Percentiles rank a stretch among this genome's conserved stretches.
phyloP scores from a whole-genome alignment of 768 basidiomycete genomes.

The Hydnomerulius pinastri region DNA sequence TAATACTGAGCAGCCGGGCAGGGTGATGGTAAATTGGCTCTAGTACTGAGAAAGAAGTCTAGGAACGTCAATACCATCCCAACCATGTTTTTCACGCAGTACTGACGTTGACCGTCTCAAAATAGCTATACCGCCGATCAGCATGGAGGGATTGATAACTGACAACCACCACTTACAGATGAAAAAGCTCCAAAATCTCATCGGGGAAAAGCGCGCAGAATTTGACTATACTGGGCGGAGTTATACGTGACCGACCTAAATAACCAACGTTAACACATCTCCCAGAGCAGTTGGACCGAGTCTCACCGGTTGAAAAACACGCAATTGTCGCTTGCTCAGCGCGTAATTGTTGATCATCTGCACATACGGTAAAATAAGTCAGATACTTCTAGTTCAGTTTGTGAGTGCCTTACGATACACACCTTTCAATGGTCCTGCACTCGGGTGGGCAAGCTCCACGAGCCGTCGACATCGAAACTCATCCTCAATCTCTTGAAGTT shows the following conservation, averaged over 20 bases:
- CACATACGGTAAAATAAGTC: neutral
- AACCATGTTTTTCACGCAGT: conserved; percentile 11
- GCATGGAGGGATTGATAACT: neutral
- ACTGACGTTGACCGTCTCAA: conserved; percentile 53
- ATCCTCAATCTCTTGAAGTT: conserved; percentile 43
- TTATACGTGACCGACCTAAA: conserved; percentile 16
- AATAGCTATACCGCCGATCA: conserved; percentile 40
- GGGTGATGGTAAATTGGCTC: conserved; percentile 60
- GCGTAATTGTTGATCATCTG: neutral
- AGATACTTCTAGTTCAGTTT: neutral
- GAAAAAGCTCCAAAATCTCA: conserved; percentile 53
- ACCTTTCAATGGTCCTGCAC: neutral
- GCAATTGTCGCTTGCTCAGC: neutral
- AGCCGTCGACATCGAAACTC: conserved; percentile 45
- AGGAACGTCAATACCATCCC: conserved; percentile 25
- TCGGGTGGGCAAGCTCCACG: conserved; percentile 36
- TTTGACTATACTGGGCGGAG: conserved; percentile 48
- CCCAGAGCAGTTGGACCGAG: neutral
- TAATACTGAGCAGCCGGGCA: conserved; percentile 50
- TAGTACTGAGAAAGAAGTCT: conserved; percentile 61
- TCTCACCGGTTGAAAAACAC: conserved; percentile 4
- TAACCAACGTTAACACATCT: conserved; percentile 1
- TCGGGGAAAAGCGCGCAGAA: conserved; percentile 50
- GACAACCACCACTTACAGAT: conserved; percentile 44
- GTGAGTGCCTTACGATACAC: neutral